These are phyloP conservation scores for Erigeron philadelphicus DNA, from an alignment of 140 eudicot species.

Conservation along the genomic window DNA sequence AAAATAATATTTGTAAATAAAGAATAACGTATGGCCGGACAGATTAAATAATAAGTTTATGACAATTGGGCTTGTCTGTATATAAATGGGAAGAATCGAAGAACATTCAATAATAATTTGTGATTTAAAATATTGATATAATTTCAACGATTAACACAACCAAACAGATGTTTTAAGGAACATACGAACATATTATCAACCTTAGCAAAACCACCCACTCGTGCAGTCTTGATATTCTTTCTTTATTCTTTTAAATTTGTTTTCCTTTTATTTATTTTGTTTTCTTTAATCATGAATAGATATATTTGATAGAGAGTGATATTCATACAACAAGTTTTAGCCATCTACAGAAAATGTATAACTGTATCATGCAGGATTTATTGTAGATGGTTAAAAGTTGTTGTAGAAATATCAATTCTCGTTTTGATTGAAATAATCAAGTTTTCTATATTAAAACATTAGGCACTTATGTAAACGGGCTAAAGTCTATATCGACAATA, in stretches of 20 bases:
- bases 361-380: no score
- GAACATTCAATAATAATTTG: not conserved
- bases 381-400: no score
- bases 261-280: constrained; percentile 18
- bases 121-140: not conserved
- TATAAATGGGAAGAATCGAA: constrained; percentile 25
- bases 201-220: constrained; percentile 9
- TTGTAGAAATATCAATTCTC: no score
- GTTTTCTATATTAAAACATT: not conserved
- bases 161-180: not conserved
- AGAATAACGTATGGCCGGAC: constrained; percentile 34
- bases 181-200: no score
- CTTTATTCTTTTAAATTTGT: not conserved
- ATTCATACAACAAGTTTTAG: no score
- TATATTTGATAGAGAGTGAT: no score
- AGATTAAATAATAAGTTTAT: constrained; percentile 5
- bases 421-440: constrained; percentile 9
- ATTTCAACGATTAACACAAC: constrained; percentile 20
- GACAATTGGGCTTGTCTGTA: constrained; percentile 22
- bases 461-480: not conserved
- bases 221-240: constrained; percentile 19
- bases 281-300: not conserved
- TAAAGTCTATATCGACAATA: no score
- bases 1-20: not conserved
- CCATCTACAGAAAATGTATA: no score